phyloP scores from a whole-genome alignment of 176 grass and related monocot species.

The Metroxylon sagu region DNA sequence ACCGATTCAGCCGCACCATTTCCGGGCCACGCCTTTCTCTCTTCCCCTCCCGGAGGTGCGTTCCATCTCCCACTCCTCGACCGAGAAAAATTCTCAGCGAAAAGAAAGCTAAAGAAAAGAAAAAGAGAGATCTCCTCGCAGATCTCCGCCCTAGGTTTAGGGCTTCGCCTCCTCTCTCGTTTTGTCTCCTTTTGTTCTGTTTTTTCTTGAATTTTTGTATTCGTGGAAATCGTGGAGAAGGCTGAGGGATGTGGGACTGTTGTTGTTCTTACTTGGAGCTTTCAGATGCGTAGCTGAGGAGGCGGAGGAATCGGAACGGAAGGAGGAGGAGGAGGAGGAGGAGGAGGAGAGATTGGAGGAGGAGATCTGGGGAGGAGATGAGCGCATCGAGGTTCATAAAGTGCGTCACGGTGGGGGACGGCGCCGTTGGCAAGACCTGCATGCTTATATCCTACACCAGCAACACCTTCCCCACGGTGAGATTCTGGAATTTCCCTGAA shows the following conservation, averaged over 20 bases:
- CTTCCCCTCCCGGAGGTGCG: background rate
- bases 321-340: too few species aligned
- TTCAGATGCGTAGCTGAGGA: conserved; percentile 9
- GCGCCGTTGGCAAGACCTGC: conserved; percentile 14
- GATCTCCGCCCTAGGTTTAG: conserved; percentile 5
- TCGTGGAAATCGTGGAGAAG: background rate
- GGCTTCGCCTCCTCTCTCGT: background rate
- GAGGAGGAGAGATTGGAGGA: too few species aligned
- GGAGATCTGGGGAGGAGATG: too few species aligned
- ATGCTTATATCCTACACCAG: conserved; percentile 17
- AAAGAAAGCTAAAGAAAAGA: background rate
- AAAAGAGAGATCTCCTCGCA: background rate
- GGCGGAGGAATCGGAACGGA: background rate
- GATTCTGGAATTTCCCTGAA: background rate
- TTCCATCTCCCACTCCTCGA: background rate
- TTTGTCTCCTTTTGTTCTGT: background rate
- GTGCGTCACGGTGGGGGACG: conserved; percentile 11
- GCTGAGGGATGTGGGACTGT: background rate
- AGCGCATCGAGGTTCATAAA: conserved; percentile 8
- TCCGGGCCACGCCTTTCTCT: background rate
- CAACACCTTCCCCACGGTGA: conserved; percentile 14
- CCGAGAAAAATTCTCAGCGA: background rate
- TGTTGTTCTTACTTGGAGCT: background rate
- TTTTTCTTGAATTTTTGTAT: too few species aligned
- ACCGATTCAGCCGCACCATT: conserved; percentile 12